These are phyloP conservation scores for Termitomyces sp. DNA, from an alignment of 768 basidiomycete genomes.

Conservation along the genomic window DNA sequence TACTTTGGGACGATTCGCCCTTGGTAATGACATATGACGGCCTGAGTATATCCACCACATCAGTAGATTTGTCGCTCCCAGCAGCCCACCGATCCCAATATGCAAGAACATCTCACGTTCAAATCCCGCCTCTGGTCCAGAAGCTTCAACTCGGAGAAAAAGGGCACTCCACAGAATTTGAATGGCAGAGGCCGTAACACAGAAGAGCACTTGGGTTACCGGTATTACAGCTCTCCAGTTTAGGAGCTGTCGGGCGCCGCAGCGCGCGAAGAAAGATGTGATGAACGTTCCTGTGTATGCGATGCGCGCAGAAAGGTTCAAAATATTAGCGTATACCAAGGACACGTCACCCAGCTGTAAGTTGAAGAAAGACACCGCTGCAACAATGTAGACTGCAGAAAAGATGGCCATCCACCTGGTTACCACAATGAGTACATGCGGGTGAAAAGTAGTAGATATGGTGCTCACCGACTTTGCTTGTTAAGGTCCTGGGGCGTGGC, in stretches of 20 bases:
- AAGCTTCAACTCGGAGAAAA: conserved; percentile 18
- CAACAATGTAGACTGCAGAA: conserved; percentile 62
- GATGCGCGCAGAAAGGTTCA: conserved; percentile 62
- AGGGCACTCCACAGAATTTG: conserved; percentile 27
- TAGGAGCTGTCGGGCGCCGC: conserved; percentile 24
- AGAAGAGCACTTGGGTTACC: conserved; percentile 10
- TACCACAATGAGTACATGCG: not conserved
- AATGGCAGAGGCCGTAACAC: conserved; percentile 25
- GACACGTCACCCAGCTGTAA: conserved; percentile 59
- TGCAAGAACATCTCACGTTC: conserved; percentile 29
- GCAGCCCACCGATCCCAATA: conserved; percentile 28
- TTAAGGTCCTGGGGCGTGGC: conserved; percentile 66
- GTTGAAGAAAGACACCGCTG: conserved; percentile 45
- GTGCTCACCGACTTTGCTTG: conserved; percentile 57
- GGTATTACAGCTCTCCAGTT: conserved; percentile 13
- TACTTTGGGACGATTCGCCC: conserved; percentile 10
- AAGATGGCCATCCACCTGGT: conserved; percentile 75
- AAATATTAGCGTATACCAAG: conserved; percentile 74
- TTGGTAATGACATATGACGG: conserved; percentile 13
- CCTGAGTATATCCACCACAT: conserved; percentile 24
- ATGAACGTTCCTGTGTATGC: conserved; percentile 33
- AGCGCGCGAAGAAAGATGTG: conserved; percentile 8
- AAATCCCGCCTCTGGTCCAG: conserved; percentile 22
- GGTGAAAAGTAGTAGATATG: not conserved
- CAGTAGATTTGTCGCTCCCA: conserved; percentile 16